Percentiles rank a stretch among this genome's conserved stretches.
Conservation (phyloP, 345 rosid species). For the Melaleuca quinquenervia region DNA sequence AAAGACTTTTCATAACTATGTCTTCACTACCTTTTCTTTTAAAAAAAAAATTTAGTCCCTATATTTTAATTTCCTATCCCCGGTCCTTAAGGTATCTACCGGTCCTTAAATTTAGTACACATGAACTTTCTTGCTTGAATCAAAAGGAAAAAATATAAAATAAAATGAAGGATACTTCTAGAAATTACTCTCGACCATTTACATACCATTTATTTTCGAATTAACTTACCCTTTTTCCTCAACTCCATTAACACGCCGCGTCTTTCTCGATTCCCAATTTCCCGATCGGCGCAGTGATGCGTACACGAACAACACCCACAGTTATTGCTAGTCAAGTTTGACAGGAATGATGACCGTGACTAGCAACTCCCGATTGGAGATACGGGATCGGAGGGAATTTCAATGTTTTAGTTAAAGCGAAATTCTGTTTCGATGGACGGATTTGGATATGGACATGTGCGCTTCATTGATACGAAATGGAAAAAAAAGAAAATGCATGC, state of each 20-base stretch:
- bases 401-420: too few relatives aligned
- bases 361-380: neutral
- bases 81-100: too few relatives aligned
- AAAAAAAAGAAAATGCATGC: neutral
- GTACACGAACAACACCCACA: fast-evolving
- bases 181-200: neutral
- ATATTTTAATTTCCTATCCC: neutral
- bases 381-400: fast-evolving
- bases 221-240: neutral
- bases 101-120: too few relatives aligned
- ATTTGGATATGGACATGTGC: neutral
- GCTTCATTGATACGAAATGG: neutral
- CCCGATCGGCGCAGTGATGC: neutral
- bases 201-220: neutral
- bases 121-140: fast-evolving
- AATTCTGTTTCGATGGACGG: too few relatives aligned
- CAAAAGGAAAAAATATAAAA: too few relatives aligned
- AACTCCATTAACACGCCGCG: fast-evolving
- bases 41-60: neutral
- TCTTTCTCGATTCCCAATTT: too few relatives aligned
- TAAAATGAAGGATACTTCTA: neutral
- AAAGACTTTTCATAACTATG: neutral
- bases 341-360: neutral
- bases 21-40: neutral
- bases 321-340: neutral